A percentile compares a stretch with the other conserved stretches of the same genome.
Conservation (phyloP, 352 stramenopile species). For the Globisporangium viniferum region DNA sequence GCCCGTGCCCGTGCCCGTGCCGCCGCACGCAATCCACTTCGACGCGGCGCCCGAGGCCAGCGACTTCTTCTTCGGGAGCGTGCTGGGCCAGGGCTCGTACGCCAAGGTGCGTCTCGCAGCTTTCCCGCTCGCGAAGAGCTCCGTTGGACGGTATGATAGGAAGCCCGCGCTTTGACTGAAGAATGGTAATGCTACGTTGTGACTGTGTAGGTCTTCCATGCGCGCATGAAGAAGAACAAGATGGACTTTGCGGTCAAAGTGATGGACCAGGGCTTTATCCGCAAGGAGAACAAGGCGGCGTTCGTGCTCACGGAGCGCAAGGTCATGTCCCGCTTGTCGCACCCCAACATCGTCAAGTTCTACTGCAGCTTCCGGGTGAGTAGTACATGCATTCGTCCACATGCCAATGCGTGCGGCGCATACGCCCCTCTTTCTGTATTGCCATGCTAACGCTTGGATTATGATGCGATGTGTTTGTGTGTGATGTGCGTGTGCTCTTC, state of each 20-base stretch:
- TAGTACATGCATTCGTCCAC: constrained; percentile 1
- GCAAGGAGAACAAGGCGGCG: constrained; percentile 90
- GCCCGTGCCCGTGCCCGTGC: constrained; percentile 13
- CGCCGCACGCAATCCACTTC: constrained; percentile 50
- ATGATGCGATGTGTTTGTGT: too few species aligned
- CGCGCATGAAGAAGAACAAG: constrained; percentile 74
- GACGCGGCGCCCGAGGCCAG: constrained; percentile 60
- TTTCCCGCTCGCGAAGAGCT: not conserved
- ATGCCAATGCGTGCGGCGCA: not conserved
- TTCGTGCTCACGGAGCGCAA: constrained; percentile 90
- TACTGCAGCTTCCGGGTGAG: constrained; percentile 86
- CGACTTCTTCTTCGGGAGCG: constrained; percentile 86
- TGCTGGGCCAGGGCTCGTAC: constrained; percentile 87
- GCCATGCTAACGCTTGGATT: constrained; percentile 1
- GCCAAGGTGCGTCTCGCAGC: constrained; percentile 49
- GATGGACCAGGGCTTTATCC: constrained; percentile 90
- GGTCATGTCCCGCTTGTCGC: constrained; percentile 83
- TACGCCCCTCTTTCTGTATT: not conserved
- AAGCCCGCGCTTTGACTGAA: not conserved
- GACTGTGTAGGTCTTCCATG: constrained; percentile 73
- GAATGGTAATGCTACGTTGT: not conserved
- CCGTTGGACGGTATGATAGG: not conserved
- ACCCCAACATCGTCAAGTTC: constrained; percentile 89
- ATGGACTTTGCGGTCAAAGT: constrained; percentile 89
- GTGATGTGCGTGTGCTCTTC: not conserved